A percentile compares a stretch with the other conserved stretches of the same genome.
These are phyloP conservation scores for Neonectria punicea DNA, from an alignment of 2,329 filamentous ascomycete species.

Conservation along the genomic window DNA sequence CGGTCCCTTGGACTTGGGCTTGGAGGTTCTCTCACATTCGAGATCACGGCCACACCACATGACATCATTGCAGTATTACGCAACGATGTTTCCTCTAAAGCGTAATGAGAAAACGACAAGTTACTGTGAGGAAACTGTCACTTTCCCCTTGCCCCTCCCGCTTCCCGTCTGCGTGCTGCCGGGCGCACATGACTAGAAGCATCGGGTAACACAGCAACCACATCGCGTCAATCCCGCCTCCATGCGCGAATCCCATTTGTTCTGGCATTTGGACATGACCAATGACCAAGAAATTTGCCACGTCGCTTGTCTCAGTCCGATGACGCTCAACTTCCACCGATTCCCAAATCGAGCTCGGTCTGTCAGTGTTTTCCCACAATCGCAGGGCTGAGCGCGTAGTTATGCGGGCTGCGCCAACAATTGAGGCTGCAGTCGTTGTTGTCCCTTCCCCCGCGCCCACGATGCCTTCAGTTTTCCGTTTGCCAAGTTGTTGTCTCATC, in stretches of 20 bases:
- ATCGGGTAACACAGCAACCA: neutral
- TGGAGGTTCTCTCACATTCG: too few relatives aligned
- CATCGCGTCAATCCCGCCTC: neutral
- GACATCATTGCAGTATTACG: neutral
- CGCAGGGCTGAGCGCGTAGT: neutral
- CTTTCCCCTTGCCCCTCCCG: neutral
- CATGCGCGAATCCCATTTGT: neutral
- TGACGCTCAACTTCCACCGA: neutral
- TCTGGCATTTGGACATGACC: neutral
- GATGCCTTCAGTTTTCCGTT: neutral
- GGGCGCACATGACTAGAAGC: neutral
- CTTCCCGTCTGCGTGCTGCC: too few relatives aligned
- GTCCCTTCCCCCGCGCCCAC: neutral
- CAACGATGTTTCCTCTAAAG: too few relatives aligned
- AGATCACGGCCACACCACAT: neutral
- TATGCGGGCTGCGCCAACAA: neutral
- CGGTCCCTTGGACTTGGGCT: too few relatives aligned
- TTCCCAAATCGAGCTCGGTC: too few relatives aligned
- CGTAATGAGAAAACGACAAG: neutral
- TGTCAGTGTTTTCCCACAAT: too few relatives aligned
- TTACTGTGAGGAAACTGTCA: neutral
- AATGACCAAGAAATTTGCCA: neutral
- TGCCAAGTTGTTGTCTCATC: neutral
- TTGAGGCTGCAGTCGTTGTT: neutral
- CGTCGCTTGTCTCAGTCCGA: neutral